phyloP scores from a whole-genome alignment of 2,329 filamentous ascomycete genomes.

The Colletotrichum eremochloae region DNA sequence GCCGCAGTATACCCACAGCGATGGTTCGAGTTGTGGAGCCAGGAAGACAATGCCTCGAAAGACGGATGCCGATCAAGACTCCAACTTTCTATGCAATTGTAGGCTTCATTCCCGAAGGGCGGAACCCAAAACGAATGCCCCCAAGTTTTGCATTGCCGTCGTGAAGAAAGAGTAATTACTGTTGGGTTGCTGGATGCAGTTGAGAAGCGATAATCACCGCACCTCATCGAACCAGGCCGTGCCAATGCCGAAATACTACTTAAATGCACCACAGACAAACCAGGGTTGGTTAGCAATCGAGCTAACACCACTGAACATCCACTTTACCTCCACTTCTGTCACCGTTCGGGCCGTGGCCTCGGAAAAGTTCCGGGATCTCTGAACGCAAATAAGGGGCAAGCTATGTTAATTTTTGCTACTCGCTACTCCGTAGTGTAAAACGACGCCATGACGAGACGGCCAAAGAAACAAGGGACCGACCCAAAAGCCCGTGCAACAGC shows the following conservation, averaged over 20 bases:
- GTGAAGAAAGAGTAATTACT: no score
- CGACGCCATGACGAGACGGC: neutral
- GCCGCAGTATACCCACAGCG: neutral
- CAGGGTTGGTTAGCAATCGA: conserved; percentile 1
- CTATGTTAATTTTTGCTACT: neutral
- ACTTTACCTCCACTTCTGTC: conserved; percentile 7
- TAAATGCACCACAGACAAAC: no score
- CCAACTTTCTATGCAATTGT: neutral
- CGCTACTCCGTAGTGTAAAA: neutral
- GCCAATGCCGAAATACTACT: no score
- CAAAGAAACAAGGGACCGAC: neutral
- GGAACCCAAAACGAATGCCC: no score
- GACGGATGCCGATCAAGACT: no score
- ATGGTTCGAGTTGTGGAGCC: neutral
- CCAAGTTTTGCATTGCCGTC: no score
- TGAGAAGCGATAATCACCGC: no score
- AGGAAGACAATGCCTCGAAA: neutral
- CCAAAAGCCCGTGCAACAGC: no score
- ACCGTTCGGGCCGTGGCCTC: neutral
- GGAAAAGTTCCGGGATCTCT: neutral
- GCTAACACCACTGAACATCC: conserved; percentile 5
- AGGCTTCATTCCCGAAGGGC: neutral
- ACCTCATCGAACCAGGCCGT: no score
- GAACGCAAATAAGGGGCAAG: neutral
- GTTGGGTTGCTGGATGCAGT: no score